These are phyloP conservation scores for Fagus sylvatica DNA, from an alignment of 306 rosid genomes.

Conservation along the genomic window DNA sequence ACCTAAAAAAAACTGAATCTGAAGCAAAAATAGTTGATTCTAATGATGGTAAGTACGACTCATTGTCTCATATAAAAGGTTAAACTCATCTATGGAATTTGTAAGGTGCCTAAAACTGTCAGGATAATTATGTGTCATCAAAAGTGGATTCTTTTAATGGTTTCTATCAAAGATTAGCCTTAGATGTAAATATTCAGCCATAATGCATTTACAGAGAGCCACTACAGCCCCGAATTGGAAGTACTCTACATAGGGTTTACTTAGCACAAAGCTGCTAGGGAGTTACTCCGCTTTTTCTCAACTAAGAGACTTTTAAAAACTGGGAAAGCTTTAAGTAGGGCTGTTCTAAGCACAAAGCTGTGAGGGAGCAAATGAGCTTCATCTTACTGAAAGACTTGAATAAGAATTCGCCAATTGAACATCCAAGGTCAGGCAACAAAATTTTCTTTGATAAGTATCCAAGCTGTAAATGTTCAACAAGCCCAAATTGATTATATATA, in stretches of 20 bases:
- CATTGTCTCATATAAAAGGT: not conserved
- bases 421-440: not conserved
- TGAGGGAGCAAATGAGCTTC: conserved; percentile 1
- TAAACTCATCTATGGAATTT: not conserved
- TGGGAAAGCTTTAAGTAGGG: not conserved
- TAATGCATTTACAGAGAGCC: not conserved
- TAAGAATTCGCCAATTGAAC: not conserved
- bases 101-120: not conserved
- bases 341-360: not conserved
- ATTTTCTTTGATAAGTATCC: no score
- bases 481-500: not conserved
- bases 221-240: not conserved
- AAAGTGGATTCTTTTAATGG: not conserved
- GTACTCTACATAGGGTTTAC: not conserved
- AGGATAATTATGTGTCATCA: not conserved
- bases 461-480: not conserved
- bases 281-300: not conserved
- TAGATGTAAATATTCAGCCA: not conserved
- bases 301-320: not conserved
- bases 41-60: not conserved
- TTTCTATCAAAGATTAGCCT: not conserved
- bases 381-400: not conserved
- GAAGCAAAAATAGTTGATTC: conserved; percentile 11
- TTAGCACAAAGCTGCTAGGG: not conserved
- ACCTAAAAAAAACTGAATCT: not conserved